These are phyloP conservation scores for Alternaria gansuensis DNA, from an alignment of 2,329 filamentous ascomycete species.

Conservation along the genomic window DNA sequence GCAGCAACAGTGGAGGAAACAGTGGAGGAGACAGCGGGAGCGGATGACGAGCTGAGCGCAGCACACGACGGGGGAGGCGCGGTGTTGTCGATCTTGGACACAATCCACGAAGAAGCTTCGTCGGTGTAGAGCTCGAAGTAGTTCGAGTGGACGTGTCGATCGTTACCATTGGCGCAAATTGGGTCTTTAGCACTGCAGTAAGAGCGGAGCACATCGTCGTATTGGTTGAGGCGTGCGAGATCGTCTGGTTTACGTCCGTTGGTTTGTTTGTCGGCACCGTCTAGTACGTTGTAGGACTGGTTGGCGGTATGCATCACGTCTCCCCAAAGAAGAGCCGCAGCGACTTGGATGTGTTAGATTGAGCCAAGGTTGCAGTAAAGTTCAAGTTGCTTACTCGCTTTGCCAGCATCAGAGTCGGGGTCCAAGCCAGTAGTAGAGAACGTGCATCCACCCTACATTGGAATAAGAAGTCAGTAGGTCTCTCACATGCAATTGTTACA, in stretches of 20 bases:
- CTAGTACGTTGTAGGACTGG: constrained; percentile 37
- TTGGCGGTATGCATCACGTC: constrained; percentile 35
- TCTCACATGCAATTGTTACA: not conserved
- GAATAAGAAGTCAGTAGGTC: not conserved
- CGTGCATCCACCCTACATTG: constrained; percentile 26
- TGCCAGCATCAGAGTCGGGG: constrained; percentile 30
- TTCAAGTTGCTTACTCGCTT: constrained; percentile 28
- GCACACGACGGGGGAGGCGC: constrained; percentile 9
- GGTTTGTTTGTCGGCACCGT: constrained; percentile 27
- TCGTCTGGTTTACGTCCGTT: constrained; percentile 22
- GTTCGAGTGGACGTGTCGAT: constrained; percentile 66
- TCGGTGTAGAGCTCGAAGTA: constrained; percentile 57
- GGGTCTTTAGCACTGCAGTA: constrained; percentile 70
- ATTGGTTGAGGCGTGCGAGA: constrained; percentile 34
- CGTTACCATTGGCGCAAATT: constrained; percentile 69
- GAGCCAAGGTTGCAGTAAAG: not conserved
- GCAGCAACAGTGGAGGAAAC: not conserved
- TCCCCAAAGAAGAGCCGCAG: constrained; percentile 37
- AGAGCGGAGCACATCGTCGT: constrained; percentile 66
- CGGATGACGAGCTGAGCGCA: constrained; percentile 15
- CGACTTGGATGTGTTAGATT: constrained; percentile 12
- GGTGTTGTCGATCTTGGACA: constrained; percentile 27
- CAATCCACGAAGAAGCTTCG: constrained; percentile 32
- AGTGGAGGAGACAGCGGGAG: constrained; percentile 4
- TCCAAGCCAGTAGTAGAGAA: constrained; percentile 29